Evolutionary conservation across 768 basidiomycete genomes (phyloP), one percentile per base, ranked within the genome.

Genomic region (Mycena olivaceomarginata): DNA sequence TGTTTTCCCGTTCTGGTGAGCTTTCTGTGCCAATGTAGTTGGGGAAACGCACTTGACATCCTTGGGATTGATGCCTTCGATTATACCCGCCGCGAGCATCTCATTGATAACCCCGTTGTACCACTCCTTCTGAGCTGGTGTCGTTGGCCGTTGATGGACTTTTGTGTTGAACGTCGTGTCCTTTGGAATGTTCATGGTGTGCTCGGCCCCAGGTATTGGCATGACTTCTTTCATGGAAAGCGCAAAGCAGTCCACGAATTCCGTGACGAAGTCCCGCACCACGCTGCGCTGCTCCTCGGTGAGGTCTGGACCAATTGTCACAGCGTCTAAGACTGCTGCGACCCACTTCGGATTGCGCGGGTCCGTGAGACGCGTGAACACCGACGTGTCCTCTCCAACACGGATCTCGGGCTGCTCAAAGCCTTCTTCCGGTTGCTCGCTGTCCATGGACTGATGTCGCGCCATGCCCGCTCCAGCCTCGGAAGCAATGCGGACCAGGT

Each of bases 161-260:
- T 85, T 86, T 1, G 63, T 85, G 0, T 78, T 74, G 70, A 89
- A 86, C 9, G 18, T 81, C 0, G 80, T 66, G 6, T 79, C 82
- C 16, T 75, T 69, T 0, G 83, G 82, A 1, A 89, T 81, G 72
- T 85, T 79, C 18, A 90, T 80, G 4, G 64, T 75, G 78, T 89
- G 88, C 10, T 80, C 78, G 5, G 82, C 83, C 4, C 83, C 84
- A 8, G 81, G 69, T 0, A 88, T 84, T 0, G 80, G 77, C 1
- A 73, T 65, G 0, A 89, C 88, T 70, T 90, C 86, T 16, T 82
- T 81, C 12, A 88, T 75, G 0, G 84, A 84, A 2, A 88, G 73
- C 2, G 87, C 85, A 72, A 87, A 90, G 53, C 81, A 80, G 73
- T 89, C 87, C 0, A 88, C 85, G 69, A 80, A 88, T 70, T 86